phyloP scores from a whole-genome alignment of 169 alveolate species.

The Miamiensis avidus region DNA sequence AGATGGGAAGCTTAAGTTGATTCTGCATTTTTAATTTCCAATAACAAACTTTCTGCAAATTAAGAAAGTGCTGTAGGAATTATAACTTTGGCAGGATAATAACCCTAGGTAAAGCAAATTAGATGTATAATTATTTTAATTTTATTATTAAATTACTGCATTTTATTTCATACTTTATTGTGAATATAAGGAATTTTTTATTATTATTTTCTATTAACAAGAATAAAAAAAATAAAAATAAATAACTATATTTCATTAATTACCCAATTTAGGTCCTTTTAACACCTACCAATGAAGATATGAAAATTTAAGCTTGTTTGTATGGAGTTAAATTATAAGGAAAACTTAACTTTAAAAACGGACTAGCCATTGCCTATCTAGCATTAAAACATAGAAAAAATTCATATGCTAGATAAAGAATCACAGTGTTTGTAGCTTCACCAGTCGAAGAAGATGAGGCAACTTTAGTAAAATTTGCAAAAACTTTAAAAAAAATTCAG shows the following conservation, averaged over 20 bases:
- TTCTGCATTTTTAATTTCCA: background rate
- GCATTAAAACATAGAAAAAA: background rate
- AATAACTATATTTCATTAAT: too few species aligned
- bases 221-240: too few species aligned
- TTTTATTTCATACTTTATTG: too few species aligned
- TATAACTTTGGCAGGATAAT: background rate
- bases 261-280: background rate
- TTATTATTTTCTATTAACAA: too few species aligned
- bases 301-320: background rate
- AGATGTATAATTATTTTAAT: too few species aligned
- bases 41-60: background rate
- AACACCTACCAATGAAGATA: background rate
- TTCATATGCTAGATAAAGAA: background rate
- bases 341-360: background rate
- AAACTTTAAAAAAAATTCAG: background rate
- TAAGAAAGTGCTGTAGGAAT: background rate
- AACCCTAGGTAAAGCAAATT: background rate
- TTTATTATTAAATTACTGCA: background rate
- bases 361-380: background rate
- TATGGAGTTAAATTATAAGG: background rate
- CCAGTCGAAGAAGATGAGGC: background rate
- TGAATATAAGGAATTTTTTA: background rate
- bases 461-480: background rate
- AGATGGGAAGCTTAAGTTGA: background rate
- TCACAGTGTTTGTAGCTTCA: background rate